Evolutionary conservation across 2,329 filamentous ascomycete genomes (phyloP), one percentile per base, ranked within the genome.

Genomic region (Sporothrix phasma): DNA sequence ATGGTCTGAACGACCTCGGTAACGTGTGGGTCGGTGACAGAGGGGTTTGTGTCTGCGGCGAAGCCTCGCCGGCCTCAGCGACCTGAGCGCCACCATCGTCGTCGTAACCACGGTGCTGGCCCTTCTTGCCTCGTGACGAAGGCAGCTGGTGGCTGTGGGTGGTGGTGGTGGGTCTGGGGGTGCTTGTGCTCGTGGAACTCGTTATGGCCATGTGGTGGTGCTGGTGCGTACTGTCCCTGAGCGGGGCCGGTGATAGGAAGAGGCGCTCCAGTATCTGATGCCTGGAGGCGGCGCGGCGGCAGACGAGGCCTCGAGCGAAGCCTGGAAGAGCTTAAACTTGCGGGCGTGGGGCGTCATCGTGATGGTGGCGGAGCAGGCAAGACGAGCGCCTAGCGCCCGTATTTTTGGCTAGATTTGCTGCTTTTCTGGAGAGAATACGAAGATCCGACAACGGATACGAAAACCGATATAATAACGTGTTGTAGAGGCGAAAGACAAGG

Each of bases 1-100:
- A 85, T 73, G 69, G 82, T 84, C 72, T 83, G 77, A 62, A 83
- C 75, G 69, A 85, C 74, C 66, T 75, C 73, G 15, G 76, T 79
- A 69, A 81, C 73, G 69, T 75, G 73, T 59, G 70, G 65, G 24
- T 74, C 71, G 56, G 66, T 58, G 46, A 63, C 66, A 61, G 63
- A 51, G 63, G n/a, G 62, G 63, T 64, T 66, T 64, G 64, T 66
- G 63, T 69, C 71, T 73, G 65, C 70, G 69, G 31, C 72, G 69
- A 31, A 71, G 67, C 41, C n/a, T 71, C 66, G 46, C 68, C 65
- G 46, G 47, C 41, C 22, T 47, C 37, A 6, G 22, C 41, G 10
- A 31, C 31, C 5, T 60, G 37, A 22, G 59, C 31, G 19, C 24
- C 37, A 37, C 31, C 24, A 49, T 47, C 19, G 41, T n/a, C 15